Base-by-base conservation (phyloP, 2,329 filamentous ascomycete genomes). In the Chaetomiaceae sp. region DNA sequence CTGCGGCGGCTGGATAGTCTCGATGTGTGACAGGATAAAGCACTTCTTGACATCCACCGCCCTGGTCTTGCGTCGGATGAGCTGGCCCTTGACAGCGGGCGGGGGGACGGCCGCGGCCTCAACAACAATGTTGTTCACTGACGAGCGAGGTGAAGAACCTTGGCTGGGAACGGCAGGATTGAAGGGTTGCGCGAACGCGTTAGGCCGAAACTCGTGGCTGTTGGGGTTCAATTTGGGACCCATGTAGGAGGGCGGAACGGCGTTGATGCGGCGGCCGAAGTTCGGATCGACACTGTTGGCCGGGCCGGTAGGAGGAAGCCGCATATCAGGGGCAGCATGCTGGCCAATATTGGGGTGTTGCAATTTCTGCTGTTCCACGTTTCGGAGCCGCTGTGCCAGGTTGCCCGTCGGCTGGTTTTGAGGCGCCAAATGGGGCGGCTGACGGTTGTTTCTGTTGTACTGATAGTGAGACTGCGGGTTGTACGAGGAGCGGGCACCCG, bases 121-220 rank as follows among this genome's bases (percentile, higher is more conserved):
- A n/a, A 56, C 57, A n/a, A 67, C 73, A 30, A 71, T 64, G 48
- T 77, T 71, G 64, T 79, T 86, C 60, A 78, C 77, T 59, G 73
- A 74, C 2, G 85, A 82, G 30, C 80, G 79, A 27, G 90, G 89
- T 65, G 87, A 95, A 2, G 88, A 89, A 32, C 81, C 78, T 42
- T 81, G 77, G 65, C 86, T 89, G n/a, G 76, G 74, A 21, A 77
- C 75, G 44, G 73, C 88, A 5, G 88, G 92, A 61, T 85, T 92
- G 71, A 99, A 97, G 1, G 86, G 78, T 40, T 81, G 80, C 0
- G 91, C 90, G 57, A 86, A 86, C 4, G 89, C 85, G 63, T 86
- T 95, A 16, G 92, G 94, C 59, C 87, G 85, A 71, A 96, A 97
- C 64, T 96, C 90, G 65, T 81, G 76, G 61, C 77, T 85, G 62